Evolutionary conservation across 2,329 filamentous ascomycete species (phyloP).

Genomic region (Lasiodiplodia citricola): DNA sequence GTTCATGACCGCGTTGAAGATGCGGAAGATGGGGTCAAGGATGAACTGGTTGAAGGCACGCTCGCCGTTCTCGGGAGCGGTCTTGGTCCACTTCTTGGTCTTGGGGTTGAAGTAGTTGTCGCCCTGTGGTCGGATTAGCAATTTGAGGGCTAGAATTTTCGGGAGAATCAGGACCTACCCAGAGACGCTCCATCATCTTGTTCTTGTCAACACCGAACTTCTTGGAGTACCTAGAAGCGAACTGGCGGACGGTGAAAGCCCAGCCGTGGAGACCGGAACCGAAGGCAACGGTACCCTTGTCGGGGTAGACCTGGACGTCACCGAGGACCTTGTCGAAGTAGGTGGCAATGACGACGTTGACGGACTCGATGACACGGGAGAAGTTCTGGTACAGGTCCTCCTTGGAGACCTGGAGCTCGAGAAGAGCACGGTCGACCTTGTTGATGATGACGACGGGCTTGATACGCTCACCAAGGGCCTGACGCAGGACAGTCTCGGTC

Average conservation of each 20-base stretch:
- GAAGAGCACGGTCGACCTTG: constrained; percentile 99
- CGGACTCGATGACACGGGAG: constrained; percentile 98
- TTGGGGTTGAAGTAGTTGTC: constrained; percentile 99
- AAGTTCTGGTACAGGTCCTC: constrained; percentile 99
- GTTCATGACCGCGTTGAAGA: constrained; percentile 96
- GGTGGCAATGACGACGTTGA: constrained; percentile 99
- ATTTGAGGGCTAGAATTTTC: constrained; percentile 26
- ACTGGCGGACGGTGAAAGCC: constrained; percentile 99
- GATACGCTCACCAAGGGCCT: constrained; percentile 99
- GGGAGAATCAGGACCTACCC: constrained; percentile 64
- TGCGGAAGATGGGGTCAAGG: constrained; percentile 99
- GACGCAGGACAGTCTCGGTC: constrained; percentile 98
- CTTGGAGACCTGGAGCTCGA: constrained; percentile 98
- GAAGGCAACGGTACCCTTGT: constrained; percentile 97
- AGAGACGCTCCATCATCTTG: constrained; percentile 99
- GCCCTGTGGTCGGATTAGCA: constrained; percentile 57
- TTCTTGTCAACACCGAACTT: constrained; percentile 99
- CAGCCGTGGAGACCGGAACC: constrained; percentile 99
- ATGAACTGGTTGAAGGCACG: constrained; percentile 99
- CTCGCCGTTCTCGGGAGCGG: constrained; percentile 83
- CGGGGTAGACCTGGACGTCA: constrained; percentile 98
- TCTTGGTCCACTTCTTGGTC: constrained; percentile 99
- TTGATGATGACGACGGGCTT: constrained; percentile 99
- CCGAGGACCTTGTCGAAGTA: constrained; percentile 97
- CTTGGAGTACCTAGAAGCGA: constrained; percentile 95